Base-by-base conservation (phyloP, 108 stramenopile genomes). In the Aurantiochytrium sp. region DNA sequence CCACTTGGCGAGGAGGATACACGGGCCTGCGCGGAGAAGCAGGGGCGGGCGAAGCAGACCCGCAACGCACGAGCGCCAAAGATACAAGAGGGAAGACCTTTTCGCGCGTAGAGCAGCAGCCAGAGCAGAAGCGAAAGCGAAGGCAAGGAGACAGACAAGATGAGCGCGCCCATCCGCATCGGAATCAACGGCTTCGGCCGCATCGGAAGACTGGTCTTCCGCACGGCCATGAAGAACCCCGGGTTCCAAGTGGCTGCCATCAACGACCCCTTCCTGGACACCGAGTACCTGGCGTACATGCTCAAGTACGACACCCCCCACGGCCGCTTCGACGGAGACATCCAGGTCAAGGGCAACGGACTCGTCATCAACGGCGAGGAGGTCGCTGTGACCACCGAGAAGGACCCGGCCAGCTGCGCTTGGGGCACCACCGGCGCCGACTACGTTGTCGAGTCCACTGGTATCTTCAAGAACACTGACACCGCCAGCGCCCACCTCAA, bases 131-230 rank as follows among this genome's bases (percentile, higher is more conserved):
- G 64, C 25, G 2, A 69, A 69, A 42, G 42, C 42, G 25, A 69
- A 69, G 4, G 42, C 35, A 69, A 69, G 0, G 25, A 23, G 42
- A 69, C n/a, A 59, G 59, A 59, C 59, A 69, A 69, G 64, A 69
- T 69, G 76, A 83, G 45, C 49, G 49, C 53, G 25, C 49, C 60
- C 18, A 69, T 97, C 94, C 96, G 93, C 88, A 92, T 97, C 64
- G 97, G 97, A 91, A 97, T 98, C 93, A 96, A 98, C 89, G 99
- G 99, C 44, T 99, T 99, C 90, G 99, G 99, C 59, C 97, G 99
- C 89, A 99, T 99, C 88, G 99, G 99, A 64, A 96, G 98, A 88
- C 95, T 98, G 88, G 98, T 98, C 28, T 95, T 95, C 93, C 96
- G 99, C 88, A 97, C 97, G 25, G 97, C 98, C 19, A 88, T 94